Conservation (phyloP, 2,329 filamentous ascomycete genomes). For the Hirsutella minnesotensis region DNA sequence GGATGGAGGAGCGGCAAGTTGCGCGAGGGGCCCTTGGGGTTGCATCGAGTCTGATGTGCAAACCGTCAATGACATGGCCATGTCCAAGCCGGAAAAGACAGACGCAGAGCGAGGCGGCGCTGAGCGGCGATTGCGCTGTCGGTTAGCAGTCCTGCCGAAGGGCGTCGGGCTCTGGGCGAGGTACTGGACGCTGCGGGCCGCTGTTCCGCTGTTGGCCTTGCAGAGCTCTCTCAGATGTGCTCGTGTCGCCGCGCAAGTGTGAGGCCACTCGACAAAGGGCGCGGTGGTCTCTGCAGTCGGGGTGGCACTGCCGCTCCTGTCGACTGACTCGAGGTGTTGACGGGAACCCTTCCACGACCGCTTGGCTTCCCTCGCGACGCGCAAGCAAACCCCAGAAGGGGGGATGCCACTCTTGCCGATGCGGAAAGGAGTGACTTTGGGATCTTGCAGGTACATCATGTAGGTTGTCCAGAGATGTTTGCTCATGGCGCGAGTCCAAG, state of each 20-base stretch:
- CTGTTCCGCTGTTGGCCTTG: slow-evolving; percentile 38
- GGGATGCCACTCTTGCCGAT: slow-evolving; percentile 52
- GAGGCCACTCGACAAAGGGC: slow-evolving; percentile 49
- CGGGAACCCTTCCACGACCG: slow-evolving; percentile 55
- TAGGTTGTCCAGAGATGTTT: slow-evolving; percentile 56
- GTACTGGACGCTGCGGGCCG: slow-evolving; percentile 30
- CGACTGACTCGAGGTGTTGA: slow-evolving; percentile 17
- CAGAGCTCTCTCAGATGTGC: slow-evolving; percentile 52
- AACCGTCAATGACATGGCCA: slow-evolving; percentile 49
- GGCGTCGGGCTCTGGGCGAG: slow-evolving; percentile 44
- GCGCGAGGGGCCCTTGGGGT: slow-evolving; percentile 46
- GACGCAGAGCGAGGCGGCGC: slow-evolving; percentile 33
- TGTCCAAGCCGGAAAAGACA: slow-evolving; percentile 48
- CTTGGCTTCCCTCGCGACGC: slow-evolving; percentile 54
- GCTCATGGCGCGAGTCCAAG: slow-evolving; percentile 55
- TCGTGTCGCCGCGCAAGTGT: slow-evolving; percentile 50
- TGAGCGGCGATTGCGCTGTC: slow-evolving; percentile 35
- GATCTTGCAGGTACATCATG: slow-evolving; percentile 52
- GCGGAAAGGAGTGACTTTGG: slow-evolving; percentile 54
- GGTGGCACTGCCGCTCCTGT: slow-evolving; percentile 41
- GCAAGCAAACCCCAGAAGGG: slow-evolving; percentile 50
- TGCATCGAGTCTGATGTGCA: slow-evolving; percentile 57
- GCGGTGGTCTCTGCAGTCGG: slow-evolving; percentile 36
- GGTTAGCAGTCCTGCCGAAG: slow-evolving; percentile 37
- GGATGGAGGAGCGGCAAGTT: slow-evolving; percentile 35